These are phyloP conservation scores for Cyberlindnera bimundalis DNA, from an alignment of 805 yeast genomes.

Conservation along the genomic window DNA sequence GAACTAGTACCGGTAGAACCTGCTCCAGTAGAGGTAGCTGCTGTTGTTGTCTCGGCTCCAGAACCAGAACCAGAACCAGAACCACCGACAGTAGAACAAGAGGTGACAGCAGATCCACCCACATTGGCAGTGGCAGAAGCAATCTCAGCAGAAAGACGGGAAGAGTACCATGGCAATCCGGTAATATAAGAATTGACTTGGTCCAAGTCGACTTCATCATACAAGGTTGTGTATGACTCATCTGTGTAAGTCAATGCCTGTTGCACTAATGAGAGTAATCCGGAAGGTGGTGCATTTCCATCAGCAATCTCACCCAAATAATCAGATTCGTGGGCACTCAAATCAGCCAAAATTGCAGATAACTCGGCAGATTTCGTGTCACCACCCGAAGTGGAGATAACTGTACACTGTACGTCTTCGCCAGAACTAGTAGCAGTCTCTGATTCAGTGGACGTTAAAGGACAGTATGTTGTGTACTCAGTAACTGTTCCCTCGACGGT, in stretches of 20 bases:
- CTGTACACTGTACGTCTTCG: no score
- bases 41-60: neutral
- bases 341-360: no score
- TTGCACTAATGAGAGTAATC: slow-evolving; percentile 26
- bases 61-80: slow-evolving; percentile 1
- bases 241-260: slow-evolving; percentile 23
- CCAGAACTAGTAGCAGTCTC: no score
- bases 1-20: neutral
- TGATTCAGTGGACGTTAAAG: neutral
- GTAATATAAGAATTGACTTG: slow-evolving; percentile 24
- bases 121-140: slow-evolving; percentile 15
- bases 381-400: no score
- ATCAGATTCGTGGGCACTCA: slow-evolving; percentile 12
- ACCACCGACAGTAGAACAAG: neutral
- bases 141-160: slow-evolving; percentile 15
- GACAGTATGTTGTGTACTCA: neutral
- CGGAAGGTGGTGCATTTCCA: slow-evolving; percentile 26
- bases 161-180: slow-evolving; percentile 32
- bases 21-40: neutral
- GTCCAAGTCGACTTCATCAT: neutral
- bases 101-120: slow-evolving; percentile 1
- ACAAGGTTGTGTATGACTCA: neutral
- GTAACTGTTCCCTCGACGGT: neutral
- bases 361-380: no score
- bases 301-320: slow-evolving; percentile 19